These are phyloP conservation scores for Sparassis latifolia DNA, from an alignment of 1,284 basidiomycete species.

Conservation along the genomic window DNA sequence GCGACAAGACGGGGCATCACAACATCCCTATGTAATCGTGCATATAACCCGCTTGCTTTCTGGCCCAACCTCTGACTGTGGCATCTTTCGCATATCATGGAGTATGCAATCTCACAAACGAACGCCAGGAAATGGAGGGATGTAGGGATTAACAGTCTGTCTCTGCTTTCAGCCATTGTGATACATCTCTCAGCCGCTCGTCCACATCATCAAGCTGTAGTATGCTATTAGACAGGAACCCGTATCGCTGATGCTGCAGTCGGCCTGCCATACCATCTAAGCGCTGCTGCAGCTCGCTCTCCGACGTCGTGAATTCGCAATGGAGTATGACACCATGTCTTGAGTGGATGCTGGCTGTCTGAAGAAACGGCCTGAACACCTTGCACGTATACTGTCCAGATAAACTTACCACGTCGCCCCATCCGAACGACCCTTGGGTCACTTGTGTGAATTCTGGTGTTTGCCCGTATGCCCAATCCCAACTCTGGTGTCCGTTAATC, in stretches of 20 bases:
- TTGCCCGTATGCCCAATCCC: constrained; percentile 93
- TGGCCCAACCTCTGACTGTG: too few species aligned
- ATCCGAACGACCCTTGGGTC: constrained; percentile 42
- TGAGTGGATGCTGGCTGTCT: constrained; percentile 46
- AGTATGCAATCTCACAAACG: too few species aligned
- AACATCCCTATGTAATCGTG: too few species aligned
- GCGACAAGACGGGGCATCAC: not conserved
- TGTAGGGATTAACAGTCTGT: constrained; percentile 24
- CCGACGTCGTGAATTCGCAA: constrained; percentile 33
- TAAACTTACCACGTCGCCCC: constrained; percentile 54
- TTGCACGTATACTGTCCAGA: too few species aligned
- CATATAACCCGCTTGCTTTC: too few species aligned
- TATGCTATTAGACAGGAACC: constrained; percentile 31
- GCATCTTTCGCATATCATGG: too few species aligned
- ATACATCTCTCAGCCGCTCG: constrained; percentile 26
- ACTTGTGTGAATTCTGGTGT: constrained; percentile 87
- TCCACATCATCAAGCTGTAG: constrained; percentile 5
- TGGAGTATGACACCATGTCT: constrained; percentile 58
- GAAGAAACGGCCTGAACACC: not conserved
- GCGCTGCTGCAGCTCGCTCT: constrained; percentile 10
- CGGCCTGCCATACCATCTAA: constrained; percentile 21
- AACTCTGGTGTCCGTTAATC: constrained; percentile 45
- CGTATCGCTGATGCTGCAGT: constrained; percentile 42
- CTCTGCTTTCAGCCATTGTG: constrained; percentile 32
- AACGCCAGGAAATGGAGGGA: too few species aligned